Evolutionary conservation across 495 filamentous ascomycete genomes (phyloP).

Genomic region (Aspergillus mulundensis): DNA sequence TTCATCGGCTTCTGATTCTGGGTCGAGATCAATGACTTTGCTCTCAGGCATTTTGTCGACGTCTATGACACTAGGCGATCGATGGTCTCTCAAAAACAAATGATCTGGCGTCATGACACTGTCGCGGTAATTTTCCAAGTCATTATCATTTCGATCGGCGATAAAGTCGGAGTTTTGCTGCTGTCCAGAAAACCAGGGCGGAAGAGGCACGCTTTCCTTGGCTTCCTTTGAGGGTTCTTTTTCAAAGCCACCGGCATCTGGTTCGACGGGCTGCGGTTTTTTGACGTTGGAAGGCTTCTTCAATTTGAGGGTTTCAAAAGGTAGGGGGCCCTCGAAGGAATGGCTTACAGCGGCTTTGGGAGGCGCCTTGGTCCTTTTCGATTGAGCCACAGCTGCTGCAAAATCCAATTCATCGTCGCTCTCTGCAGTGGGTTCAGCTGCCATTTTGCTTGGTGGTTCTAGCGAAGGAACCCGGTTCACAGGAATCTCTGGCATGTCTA

Average conservation of each 20-base stretch:
- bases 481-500: constrained; percentile 33
- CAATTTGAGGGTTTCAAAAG: constrained; percentile 82
- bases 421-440: constrained; percentile 21
- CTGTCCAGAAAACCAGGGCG: constrained; percentile 73
- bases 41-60: constrained; percentile 33
- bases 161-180: constrained; percentile 30
- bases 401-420: constrained; percentile 46
- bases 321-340: constrained; percentile 69
- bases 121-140: constrained; percentile 20
- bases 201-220: constrained; percentile 59
- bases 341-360: constrained; percentile 14
- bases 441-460: constrained; percentile 11
- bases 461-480: constrained; percentile 24
- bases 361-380: constrained; percentile 29
- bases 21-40: constrained; percentile 43
- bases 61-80: constrained; percentile 44
- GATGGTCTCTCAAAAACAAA: constrained; percentile 36
- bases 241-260: constrained; percentile 66
- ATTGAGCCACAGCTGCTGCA: constrained; percentile 38
- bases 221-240: constrained; percentile 43
- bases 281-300: constrained; percentile 52
- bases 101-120: constrained; percentile 28
- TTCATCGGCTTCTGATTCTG: constrained; percentile 22
- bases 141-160: constrained; percentile 26
- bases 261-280: constrained; percentile 42